A percentile compares a stretch with the other conserved stretches of the same genome.
These are phyloP conservation scores for Nannochloropsis salina DNA, from an alignment of 108 stramenopile species.

Conservation along the genomic window DNA sequence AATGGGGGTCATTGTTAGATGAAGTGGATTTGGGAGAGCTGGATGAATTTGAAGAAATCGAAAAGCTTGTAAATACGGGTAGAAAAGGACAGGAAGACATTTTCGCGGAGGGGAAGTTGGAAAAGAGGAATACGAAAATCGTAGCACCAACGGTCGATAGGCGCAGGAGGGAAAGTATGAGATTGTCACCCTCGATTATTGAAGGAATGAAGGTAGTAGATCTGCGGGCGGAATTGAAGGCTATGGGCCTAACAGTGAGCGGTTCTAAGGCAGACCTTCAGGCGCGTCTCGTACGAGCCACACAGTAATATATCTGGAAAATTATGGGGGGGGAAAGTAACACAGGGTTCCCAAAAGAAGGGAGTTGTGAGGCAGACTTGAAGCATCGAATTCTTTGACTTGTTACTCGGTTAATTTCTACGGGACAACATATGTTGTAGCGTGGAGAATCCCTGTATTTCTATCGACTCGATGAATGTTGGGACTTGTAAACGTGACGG, in stretches of 20 bases:
- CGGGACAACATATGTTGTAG: no score
- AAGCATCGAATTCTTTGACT: no score
- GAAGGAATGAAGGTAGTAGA: conserved; percentile 31
- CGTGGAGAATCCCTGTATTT: no score
- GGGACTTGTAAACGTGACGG: no score
- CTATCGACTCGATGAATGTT: no score
- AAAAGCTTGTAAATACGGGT: not conserved
- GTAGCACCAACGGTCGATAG: not conserved
- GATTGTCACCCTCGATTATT: not conserved
- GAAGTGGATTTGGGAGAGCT: not conserved
- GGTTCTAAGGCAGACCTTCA: conserved; percentile 45
- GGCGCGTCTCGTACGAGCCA: conserved; percentile 34
- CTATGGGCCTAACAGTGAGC: conserved; percentile 38
- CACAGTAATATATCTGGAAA: not conserved
- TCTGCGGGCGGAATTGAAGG: conserved; percentile 44
- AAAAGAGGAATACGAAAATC: not conserved
- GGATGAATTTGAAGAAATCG: not conserved
- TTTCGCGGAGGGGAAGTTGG: not conserved
- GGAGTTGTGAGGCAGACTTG: no score
- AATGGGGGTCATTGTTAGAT: conserved; percentile 7
- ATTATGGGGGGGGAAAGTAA: not conserved
- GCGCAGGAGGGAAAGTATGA: not conserved
- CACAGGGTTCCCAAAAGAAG: no score
- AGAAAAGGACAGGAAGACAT: not conserved
- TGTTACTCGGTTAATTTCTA: no score